Evolutionary conservation across 1,284 basidiomycete species (phyloP).

Genomic region (Pyrrhoderma lamaoense): DNA sequence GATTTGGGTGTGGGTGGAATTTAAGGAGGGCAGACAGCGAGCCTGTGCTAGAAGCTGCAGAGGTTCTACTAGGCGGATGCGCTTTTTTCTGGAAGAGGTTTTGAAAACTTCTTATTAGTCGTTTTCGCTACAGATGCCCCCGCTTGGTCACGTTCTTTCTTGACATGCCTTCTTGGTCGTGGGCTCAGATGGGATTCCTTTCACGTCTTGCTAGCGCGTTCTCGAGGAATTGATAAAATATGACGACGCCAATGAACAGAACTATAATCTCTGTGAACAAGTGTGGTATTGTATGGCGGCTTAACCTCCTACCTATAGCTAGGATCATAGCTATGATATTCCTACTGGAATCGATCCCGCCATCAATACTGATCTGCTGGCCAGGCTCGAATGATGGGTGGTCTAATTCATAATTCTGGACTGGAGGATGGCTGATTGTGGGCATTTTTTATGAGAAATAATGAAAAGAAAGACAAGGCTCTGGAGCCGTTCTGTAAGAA

Average conservation of each 20-base stretch:
- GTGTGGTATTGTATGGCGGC: not conserved
- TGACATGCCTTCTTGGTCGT: not conserved
- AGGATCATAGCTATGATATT: slow-evolving; percentile 16
- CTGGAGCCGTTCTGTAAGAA: not conserved
- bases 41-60: not conserved
- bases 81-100: not conserved
- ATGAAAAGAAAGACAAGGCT: not conserved
- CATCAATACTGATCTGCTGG: slow-evolving; percentile 12
- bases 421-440: no score
- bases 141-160: not conserved
- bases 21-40: slow-evolving; percentile 5
- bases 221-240: slow-evolving; percentile 12
- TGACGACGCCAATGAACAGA: slow-evolving; percentile 14
- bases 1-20: not conserved
- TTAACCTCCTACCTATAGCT: slow-evolving; percentile 11
- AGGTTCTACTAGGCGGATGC: not conserved
- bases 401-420: no score
- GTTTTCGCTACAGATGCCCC: not conserved
- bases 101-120: not conserved
- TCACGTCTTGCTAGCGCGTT: slow-evolving; percentile 6
- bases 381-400: slow-evolving; percentile 4
- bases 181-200: not conserved
- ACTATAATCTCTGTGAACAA: slow-evolving; percentile 4
- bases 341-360: slow-evolving; percentile 5
- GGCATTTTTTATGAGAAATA: no score